A percentile compares a stretch with the other conserved stretches of the same genome.
These are phyloP conservation scores for Helotiales sp. DNA, from an alignment of 2,329 filamentous ascomycete genomes.

Conservation along the genomic window DNA sequence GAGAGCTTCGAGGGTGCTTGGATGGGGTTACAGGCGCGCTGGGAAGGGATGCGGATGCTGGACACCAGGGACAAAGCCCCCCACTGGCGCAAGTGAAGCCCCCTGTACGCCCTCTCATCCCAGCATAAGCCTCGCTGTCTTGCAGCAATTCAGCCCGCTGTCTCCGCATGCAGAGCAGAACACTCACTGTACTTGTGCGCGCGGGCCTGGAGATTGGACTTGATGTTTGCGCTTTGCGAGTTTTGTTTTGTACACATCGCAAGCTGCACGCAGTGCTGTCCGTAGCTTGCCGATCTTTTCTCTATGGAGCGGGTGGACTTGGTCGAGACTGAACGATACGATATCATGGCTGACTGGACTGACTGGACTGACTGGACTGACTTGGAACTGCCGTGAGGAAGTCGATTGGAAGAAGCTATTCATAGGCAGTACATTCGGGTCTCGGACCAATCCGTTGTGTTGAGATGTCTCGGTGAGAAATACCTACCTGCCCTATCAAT, in stretches of 20 bases:
- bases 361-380: no score
- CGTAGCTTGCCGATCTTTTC: background rate
- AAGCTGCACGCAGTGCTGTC: background rate
- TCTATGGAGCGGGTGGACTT: background rate
- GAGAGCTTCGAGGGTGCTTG: constrained; percentile 1
- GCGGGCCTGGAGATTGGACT: background rate
- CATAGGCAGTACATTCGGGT: background rate
- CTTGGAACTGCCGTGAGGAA: no score
- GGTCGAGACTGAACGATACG: background rate
- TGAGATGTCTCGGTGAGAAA: constrained; percentile 1
- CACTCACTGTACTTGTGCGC: background rate
- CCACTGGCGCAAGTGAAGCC: background rate
- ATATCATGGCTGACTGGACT: no score
- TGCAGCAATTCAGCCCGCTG: constrained; percentile 9
- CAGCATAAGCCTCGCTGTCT: background rate
- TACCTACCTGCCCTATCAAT: background rate
- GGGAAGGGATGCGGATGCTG: no score
- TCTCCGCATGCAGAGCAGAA: background rate
- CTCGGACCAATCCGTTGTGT: background rate
- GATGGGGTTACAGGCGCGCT: background rate
- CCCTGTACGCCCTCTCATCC: background rate
- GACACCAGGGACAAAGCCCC: background rate
- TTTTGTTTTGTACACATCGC: constrained; percentile 9
- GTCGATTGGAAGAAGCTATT: constrained; percentile 5
- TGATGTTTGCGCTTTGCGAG: background rate